Evolutionary conservation across 2,329 filamentous ascomycete genomes (phyloP), one percentile per base, ranked within the genome.

Genomic region (Atkinsonella hypoxylon): DNA sequence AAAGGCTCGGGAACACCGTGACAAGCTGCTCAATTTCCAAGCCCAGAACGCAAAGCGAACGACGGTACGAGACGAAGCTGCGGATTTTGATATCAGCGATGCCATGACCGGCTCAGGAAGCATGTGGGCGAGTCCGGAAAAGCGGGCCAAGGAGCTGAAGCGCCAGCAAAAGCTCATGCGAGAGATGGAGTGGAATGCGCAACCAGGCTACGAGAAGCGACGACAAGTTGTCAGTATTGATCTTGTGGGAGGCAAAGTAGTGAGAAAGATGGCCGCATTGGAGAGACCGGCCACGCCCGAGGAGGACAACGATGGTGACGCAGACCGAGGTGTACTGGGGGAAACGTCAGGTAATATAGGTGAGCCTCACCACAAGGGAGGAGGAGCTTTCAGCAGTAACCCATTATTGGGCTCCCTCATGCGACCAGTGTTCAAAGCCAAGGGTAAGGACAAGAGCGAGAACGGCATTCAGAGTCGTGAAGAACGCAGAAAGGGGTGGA

Each of bases 131-230:
- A 88, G 73, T 15, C 88, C 89, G 0, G 82, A 87, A 55, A 88
- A 95, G 65, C 77, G 89, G 41, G 90, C 89, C 1, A 74, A 82
- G 56, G 88, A 93, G 64, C 70, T 95, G 51, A 94, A 91, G 67
- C 78, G 82, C 52, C 90, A 95, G 67, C 89, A 95, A 67, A 87
- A 86, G 63, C 71, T 90, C 3, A 68, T 95, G 57, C 74, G 88
- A 5, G 88, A 95, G 67, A 83, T 93, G 74, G 87, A 95, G 60
- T 94, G 89, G 82, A 86, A 85, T 57, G 83, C 85, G 4, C 74
- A 79, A 48, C 89, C 89, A 0, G 90, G 94, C 55, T 95, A 89
- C 66, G 90, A 96, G 70, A 95, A 91, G 75, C 78, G 87, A 52
- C 81, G 78, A 58, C 83, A 93, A 53, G 85, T 96, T 1, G 78